Evolutionary conservation across 108 stramenopile species (phyloP), one percentile per base, ranked within the genome.

Genomic region (Epithemia pelagica): DNA sequence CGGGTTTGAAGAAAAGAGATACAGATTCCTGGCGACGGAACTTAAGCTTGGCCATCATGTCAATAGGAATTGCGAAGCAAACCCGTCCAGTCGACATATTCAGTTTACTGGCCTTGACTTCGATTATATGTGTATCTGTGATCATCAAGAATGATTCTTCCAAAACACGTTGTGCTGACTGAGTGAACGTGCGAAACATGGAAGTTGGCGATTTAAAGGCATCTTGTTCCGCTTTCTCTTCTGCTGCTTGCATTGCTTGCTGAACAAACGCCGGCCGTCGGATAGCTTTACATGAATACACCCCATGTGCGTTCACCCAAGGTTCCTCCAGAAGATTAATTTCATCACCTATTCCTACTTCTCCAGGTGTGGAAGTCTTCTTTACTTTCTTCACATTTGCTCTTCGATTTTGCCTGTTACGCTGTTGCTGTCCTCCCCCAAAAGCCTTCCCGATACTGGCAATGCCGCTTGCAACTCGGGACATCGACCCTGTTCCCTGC

Each of bases 121-220:
- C 94, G 37, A 95, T 75, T 64, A 95, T 83, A 65, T 85, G 82
- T 21, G 83, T 77, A 52, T 91, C 87, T 1, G 90, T 95, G 52
- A 95, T 82, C 87, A 89, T 90, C 56, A 95, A 68, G 73, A 89
- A 95, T 8, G 94, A 87, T 70, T 91, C 90, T 66, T 95, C 87
- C 68, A 95, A 73, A 25, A 85, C 85, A 64, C 87, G 81, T 54
- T 88, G 86, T 0, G 92, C 87, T 21, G 87, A 89, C 60, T 90
- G 71, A 0, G 86, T 81, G 59, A 94, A 85, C 0, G 76, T 82
- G 28, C 86, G 84, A 71, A 94, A 84, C 83, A 89, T 88, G 28
- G 86, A 79, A 52, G 79, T 75, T 18, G 81, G 74, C 10, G 75
- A 75, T 30, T 66, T 66, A 58, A 37, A 82, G 46, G 30, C 81